Percentiles rank a stretch among this genome's conserved stretches.
Evolutionary conservation across 768 basidiomycete genomes (phyloP).

Genomic region (Trametes sanguinea): DNA sequence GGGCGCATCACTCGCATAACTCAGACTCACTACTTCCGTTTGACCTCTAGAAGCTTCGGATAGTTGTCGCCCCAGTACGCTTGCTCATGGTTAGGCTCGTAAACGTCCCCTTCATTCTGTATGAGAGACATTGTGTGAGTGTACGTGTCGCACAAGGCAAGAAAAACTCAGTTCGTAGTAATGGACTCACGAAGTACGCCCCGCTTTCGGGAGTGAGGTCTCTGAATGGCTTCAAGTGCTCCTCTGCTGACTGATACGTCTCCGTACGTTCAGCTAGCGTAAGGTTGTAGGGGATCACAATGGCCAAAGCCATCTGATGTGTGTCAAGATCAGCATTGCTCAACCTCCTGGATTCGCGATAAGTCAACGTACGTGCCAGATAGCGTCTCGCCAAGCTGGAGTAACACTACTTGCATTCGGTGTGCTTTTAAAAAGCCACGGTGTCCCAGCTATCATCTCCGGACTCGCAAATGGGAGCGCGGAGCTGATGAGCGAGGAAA

Average conservation of each 20-base stretch:
- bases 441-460: slow-evolving; percentile 30
- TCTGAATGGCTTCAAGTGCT: slow-evolving; percentile 20
- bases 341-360: not conserved
- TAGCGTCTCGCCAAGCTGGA: slow-evolving; percentile 31
- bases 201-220: slow-evolving; percentile 31
- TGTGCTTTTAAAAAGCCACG: slow-evolving; percentile 24
- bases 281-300: not conserved
- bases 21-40: slow-evolving; percentile 37
- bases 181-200: slow-evolving; percentile 34
- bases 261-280: slow-evolving; percentile 6
- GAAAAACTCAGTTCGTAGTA: not conserved
- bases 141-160: not conserved
- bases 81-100: slow-evolving; percentile 33
- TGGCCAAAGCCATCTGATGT: not conserved
- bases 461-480: slow-evolving; percentile 29
- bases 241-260: not conserved
- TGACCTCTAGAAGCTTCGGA: slow-evolving; percentile 30
- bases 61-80: slow-evolving; percentile 42
- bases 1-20: no score
- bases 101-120: slow-evolving; percentile 40
- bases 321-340: not conserved
- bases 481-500: slow-evolving; percentile 24
- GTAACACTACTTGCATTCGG: slow-evolving; percentile 29
- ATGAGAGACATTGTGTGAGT: not conserved
- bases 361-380: slow-evolving; percentile 29